Percentiles rank a stretch among this genome's conserved stretches.
Evolutionary conservation across 2,329 filamentous ascomycete species (phyloP).

Genomic region (Emmonsiellopsis sp.): DNA sequence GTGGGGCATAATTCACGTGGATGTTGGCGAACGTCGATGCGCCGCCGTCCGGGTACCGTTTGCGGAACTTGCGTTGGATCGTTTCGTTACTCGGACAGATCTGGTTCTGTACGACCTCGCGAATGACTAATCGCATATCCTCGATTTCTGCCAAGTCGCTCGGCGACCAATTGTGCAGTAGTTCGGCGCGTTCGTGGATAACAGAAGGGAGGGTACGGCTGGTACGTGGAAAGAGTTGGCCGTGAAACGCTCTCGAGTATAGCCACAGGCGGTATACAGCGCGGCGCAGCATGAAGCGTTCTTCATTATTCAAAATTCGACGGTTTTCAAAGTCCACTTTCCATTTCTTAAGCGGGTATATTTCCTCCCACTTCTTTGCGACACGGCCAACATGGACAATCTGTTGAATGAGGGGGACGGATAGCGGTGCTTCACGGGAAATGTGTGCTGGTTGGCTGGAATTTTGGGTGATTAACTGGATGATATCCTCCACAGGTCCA

Average conservation of each 20-base stretch:
- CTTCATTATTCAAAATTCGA: conserved; percentile 40
- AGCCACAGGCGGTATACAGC: conserved; percentile 54
- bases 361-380: conserved; percentile 48
- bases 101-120: conserved; percentile 47
- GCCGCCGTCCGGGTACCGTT: conserved; percentile 39
- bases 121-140: conserved; percentile 47
- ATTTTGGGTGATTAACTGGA: conserved; percentile 53
- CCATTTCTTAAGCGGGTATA: conserved; percentile 57
- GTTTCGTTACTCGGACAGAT: conserved; percentile 54
- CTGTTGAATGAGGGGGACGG: conserved; percentile 46
- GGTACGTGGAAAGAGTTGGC: conserved; percentile 40
- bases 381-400: conserved; percentile 45
- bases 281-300: conserved; percentile 44
- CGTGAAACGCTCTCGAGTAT: conserved; percentile 51
- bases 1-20: conserved; percentile 40
- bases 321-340: conserved; percentile 47
- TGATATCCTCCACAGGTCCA: conserved; percentile 49
- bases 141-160: conserved; percentile 49
- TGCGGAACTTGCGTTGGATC: conserved; percentile 49
- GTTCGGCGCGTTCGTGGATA: conserved; percentile 42
- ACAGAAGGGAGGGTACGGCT: conserved; percentile 38
- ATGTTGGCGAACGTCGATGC: conserved; percentile 42
- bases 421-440: conserved; percentile 43
- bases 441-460: conserved; percentile 48
- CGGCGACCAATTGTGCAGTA: conserved; percentile 51